phyloP scores from a whole-genome alignment of 1,139 yeast species.

The Diutina pseudorugosa region DNA sequence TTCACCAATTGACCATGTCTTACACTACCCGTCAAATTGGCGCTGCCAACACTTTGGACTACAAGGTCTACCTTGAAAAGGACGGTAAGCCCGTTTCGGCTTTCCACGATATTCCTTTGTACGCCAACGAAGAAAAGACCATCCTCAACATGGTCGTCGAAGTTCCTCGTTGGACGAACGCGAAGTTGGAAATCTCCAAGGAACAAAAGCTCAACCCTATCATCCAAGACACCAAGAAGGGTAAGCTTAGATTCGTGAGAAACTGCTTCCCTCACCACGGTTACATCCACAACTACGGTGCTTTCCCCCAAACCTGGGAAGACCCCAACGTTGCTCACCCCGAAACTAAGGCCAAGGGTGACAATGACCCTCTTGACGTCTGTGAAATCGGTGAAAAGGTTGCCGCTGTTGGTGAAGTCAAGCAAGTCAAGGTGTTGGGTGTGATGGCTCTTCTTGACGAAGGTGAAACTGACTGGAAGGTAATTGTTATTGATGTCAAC shows the following conservation, averaged over 20 bases:
- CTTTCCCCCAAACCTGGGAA: slow-evolving; percentile 99
- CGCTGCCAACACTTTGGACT: slow-evolving; percentile 60
- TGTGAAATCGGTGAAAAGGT: slow-evolving; percentile 78
- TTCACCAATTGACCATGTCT: background rate
- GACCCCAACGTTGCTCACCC: slow-evolving; percentile 34
- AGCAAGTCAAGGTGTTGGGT: slow-evolving; percentile 83
- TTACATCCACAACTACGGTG: slow-evolving; percentile 92
- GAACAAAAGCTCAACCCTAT: slow-evolving; percentile 74
- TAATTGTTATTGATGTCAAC: slow-evolving; percentile 69
- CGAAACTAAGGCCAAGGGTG: slow-evolving; percentile 50
- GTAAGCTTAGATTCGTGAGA: slow-evolving; percentile 74
- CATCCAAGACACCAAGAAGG: slow-evolving; percentile 86
- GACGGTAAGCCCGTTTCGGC: slow-evolving; percentile 51
- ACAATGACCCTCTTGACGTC: slow-evolving; percentile 92
- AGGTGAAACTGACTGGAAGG: slow-evolving; percentile 97
- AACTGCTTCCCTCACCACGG: slow-evolving; percentile 96
- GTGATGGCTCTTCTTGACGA: slow-evolving; percentile 91
- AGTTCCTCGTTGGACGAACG: slow-evolving; percentile 93
- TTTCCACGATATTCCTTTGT: slow-evolving; percentile 85
- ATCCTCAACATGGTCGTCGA: slow-evolving; percentile 85
- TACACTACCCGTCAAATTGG: slow-evolving; percentile 5
- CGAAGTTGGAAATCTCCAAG: slow-evolving; percentile 81
- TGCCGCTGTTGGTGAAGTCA: slow-evolving; percentile 63
- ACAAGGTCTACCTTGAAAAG: slow-evolving; percentile 63
- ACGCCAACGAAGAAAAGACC: slow-evolving; percentile 46